A percentile compares a stretch with the other conserved stretches of the same genome.
These are phyloP conservation scores for Vachellia collinsii DNA, from an alignment of 306 rosid species.

Conservation along the genomic window DNA sequence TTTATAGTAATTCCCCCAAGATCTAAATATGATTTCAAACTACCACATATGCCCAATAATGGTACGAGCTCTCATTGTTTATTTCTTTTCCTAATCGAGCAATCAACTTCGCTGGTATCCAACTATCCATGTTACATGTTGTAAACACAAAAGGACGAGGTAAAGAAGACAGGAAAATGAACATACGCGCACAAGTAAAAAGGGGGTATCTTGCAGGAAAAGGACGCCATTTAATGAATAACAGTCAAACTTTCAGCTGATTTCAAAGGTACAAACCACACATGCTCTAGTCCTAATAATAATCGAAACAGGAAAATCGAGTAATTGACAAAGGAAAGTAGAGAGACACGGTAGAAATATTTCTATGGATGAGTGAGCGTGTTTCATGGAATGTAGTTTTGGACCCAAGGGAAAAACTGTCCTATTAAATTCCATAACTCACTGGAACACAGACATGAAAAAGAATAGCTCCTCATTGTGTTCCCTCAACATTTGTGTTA, in stretches of 20 bases:
- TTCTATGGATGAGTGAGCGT: background rate
- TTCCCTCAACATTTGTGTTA: conserved; percentile 89
- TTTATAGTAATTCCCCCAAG: no score
- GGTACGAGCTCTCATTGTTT: conserved; percentile 77
- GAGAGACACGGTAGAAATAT: background rate
- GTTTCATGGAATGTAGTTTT: background rate
- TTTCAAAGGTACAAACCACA: conserved; percentile 1
- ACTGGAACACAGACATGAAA: conserved; percentile 3
- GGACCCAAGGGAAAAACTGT: conserved; percentile 6
- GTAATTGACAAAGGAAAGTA: background rate
- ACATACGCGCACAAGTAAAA: background rate
- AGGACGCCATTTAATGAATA: background rate
- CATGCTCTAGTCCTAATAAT: background rate
- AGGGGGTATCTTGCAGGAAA: background rate
- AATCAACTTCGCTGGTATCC: conserved; percentile 88
- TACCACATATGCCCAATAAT: conserved; percentile 92
- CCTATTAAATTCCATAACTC: conserved; percentile 4
- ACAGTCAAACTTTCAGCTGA: background rate
- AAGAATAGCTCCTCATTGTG: conserved; percentile 67
- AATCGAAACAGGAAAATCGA: background rate
- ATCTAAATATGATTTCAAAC: conserved; percentile 32
- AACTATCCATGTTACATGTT: conserved; percentile 71
- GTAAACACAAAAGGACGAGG: conserved; percentile 23
- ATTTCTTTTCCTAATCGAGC: conserved; percentile 92
- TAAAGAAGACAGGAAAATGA: conserved; percentile 1